Evolutionary conservation across 2,329 filamentous ascomycete species (phyloP).

Genomic region (Tolypocladium tundrense): DNA sequence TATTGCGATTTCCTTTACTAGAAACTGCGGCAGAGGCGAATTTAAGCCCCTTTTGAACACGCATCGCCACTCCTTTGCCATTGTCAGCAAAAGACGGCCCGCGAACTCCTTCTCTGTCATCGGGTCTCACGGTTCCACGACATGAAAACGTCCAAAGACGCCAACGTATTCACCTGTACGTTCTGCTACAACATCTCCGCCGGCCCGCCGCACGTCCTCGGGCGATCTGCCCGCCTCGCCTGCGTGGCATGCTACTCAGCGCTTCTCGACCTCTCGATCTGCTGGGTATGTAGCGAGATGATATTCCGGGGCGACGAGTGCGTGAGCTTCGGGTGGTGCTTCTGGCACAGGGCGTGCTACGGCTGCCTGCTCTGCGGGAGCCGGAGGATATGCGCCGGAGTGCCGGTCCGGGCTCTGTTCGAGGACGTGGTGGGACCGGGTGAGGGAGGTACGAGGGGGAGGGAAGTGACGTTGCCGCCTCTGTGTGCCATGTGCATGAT

Average conservation of each 20-base stretch:
- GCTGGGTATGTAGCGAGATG: conserved; percentile 47
- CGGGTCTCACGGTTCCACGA: neutral
- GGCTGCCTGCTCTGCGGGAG: conserved; percentile 43
- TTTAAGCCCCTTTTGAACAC: neutral
- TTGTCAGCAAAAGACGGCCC: neutral
- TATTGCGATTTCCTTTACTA: neutral
- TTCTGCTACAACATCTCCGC: conserved; percentile 39
- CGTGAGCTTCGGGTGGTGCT: conserved; percentile 50
- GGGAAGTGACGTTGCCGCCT: conserved; percentile 36
- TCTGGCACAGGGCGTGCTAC: conserved; percentile 48
- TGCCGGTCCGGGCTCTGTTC: conserved; percentile 24
- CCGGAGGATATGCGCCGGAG: conserved; percentile 23
- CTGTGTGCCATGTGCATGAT: conserved; percentile 37
- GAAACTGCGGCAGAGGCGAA: neutral
- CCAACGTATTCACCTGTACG: conserved; percentile 37
- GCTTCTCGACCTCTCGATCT: conserved; percentile 43
- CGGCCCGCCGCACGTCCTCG: conserved; percentile 29
- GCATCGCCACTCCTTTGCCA: neutral
- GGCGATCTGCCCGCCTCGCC: conserved; percentile 35
- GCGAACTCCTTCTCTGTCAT: too few relatives aligned
- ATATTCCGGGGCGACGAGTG: conserved; percentile 43
- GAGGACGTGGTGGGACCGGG: conserved; percentile 2
- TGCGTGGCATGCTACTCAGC: conserved; percentile 36
- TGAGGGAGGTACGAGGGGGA: conserved; percentile 9
- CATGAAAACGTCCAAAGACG: neutral